phyloP scores from a whole-genome alignment of 192 early-diverging fungal genomes.

The Phycomyces blakesleeanus region DNA sequence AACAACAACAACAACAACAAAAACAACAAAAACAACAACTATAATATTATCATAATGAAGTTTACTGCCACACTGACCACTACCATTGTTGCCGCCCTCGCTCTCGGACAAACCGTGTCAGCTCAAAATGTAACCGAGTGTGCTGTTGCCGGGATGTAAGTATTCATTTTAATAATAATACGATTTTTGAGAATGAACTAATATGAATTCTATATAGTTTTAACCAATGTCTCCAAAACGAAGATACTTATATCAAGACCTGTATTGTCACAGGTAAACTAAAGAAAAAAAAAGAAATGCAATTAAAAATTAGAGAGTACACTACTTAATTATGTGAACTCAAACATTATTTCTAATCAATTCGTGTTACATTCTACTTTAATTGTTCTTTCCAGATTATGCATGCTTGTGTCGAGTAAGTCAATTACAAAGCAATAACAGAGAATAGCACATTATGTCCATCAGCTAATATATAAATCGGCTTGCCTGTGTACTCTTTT shows the following conservation, averaged over 20 bases:
- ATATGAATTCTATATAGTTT: neutral
- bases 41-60: neutral
- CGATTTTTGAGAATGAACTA: no score
- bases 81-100: neutral
- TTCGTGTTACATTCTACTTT: neutral
- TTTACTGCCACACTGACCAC: neutral
- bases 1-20: neutral
- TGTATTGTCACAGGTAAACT: slow-evolving; percentile 15
- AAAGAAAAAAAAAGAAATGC: no score
- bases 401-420: slow-evolving; percentile 22
- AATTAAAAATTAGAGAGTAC: neutral
- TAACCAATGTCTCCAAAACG: slow-evolving; percentile 13
- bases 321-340: neutral
- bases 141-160: slow-evolving; percentile 1
- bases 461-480: neutral
- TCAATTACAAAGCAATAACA: neutral
- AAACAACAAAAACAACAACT: neutral
- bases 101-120: neutral
- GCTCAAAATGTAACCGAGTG: neutral
- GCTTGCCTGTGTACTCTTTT: slow-evolving; percentile 10
- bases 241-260: slow-evolving; percentile 20
- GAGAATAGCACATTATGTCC: no score
- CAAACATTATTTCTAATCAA: neutral
- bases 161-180: no score
- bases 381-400: slow-evolving; percentile 7